These are phyloP conservation scores for Hemileia vastatrix DNA, from an alignment of 1,284 basidiomycete species.

Conservation along the genomic window DNA sequence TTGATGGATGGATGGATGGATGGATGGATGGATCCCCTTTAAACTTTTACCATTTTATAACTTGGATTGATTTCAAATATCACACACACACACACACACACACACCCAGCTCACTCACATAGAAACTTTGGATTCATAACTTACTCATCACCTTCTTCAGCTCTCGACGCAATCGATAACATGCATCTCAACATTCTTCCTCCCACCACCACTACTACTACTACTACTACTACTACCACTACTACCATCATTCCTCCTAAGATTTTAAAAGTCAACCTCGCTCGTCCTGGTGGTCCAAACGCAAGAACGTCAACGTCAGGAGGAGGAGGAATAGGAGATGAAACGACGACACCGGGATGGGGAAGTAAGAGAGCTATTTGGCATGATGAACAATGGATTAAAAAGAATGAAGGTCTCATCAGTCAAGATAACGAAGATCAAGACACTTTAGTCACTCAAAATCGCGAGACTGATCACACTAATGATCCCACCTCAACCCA, in stretches of 20 bases:
- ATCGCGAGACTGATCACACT: too few species aligned
- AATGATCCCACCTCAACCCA: too few species aligned
- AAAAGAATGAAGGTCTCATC: too few species aligned
- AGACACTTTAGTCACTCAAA: too few species aligned
- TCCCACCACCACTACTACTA: not conserved
- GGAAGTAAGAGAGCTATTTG: constrained; percentile 5
- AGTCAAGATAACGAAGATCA: too few species aligned
- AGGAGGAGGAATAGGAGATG: not conserved
- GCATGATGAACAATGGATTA: constrained; percentile 20
- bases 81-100: too few species aligned
- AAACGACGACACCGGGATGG: too few species aligned
- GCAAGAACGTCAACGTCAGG: not conserved
- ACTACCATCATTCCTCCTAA: not conserved
- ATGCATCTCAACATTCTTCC: constrained; percentile 38
- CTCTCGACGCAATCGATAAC: constrained; percentile 40
- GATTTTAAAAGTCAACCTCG: constrained; percentile 21
- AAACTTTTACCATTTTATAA: too few species aligned
- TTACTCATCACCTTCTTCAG: constrained; percentile 26
- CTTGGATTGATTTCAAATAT: too few species aligned
- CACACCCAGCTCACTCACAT: constrained; percentile 22
- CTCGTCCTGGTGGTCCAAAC: constrained; percentile 1
- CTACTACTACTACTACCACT: not conserved
- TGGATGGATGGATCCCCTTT: too few species aligned
- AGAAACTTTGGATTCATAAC: constrained; percentile 38
- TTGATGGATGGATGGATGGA: too few species aligned